phyloP scores from a whole-genome alignment of 108 stramenopile genomes.

The Schizochytrium sp. region DNA sequence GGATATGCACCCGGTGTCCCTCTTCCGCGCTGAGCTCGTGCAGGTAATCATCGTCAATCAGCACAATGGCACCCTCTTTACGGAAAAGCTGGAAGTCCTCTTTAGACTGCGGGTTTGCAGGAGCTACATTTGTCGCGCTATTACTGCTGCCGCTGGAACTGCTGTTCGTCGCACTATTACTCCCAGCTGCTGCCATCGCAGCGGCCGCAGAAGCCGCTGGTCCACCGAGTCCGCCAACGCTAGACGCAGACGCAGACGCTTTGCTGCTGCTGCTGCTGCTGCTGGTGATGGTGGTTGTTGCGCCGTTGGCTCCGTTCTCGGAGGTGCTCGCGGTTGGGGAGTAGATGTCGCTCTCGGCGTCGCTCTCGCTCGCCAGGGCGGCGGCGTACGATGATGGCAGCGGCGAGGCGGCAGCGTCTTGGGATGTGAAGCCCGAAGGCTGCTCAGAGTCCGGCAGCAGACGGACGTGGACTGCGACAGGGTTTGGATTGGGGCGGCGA shows the following conservation, averaged over 20 bases:
- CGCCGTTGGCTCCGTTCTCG: too few species aligned
- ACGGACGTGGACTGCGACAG: not conserved
- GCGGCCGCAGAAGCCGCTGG: not conserved
- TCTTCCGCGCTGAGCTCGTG: not conserved
- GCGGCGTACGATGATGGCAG: not conserved
- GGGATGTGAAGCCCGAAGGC: not conserved
- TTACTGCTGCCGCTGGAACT: not conserved
- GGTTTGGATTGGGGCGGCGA: not conserved
- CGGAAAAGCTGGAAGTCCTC: slow-evolving; percentile 45
- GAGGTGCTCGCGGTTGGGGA: too few species aligned
- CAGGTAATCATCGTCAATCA: slow-evolving; percentile 21
- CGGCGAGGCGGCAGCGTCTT: not conserved
- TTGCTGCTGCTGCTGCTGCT: too few species aligned
- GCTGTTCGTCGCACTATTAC: not conserved
- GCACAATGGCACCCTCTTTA: slow-evolving; percentile 31
- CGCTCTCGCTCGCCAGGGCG: too few species aligned
- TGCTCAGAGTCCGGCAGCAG: not conserved
- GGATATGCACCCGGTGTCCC: not conserved
- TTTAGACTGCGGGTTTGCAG: slow-evolving; percentile 4
- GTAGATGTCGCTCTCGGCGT: too few species aligned
- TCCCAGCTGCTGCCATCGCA: not conserved
- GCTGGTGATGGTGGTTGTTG: too few species aligned
- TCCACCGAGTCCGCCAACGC: too few species aligned
- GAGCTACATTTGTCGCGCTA: not conserved
- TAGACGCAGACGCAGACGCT: too few species aligned